phyloP scores from a whole-genome alignment of 176 grass and related monocot genomes.

The Paspalum notatum region DNA sequence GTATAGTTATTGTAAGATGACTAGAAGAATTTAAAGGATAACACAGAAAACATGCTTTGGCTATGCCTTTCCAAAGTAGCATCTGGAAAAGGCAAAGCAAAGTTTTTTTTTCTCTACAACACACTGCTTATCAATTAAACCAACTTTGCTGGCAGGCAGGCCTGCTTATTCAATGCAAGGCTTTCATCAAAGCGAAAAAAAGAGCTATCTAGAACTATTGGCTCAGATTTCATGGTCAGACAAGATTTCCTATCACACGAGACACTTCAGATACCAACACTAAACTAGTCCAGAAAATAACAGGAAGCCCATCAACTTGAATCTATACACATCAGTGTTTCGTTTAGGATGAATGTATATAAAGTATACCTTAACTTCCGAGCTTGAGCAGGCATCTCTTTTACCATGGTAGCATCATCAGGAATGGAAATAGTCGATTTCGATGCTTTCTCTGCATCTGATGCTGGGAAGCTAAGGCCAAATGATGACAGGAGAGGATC shows the following conservation, averaged over 20 bases:
- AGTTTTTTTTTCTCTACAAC: neutral
- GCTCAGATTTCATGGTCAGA: neutral
- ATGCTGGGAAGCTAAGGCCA: slow-evolving; percentile 73
- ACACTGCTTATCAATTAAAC: neutral
- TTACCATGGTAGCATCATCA: slow-evolving; percentile 46
- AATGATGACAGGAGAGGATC: slow-evolving; percentile 91
- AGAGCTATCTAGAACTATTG: neutral
- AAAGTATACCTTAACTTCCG: slow-evolving; percentile 66
- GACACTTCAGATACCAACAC: neutral
- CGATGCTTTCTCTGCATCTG: slow-evolving; percentile 67
- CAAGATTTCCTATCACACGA: neutral
- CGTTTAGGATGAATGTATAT: slow-evolving; percentile 9
- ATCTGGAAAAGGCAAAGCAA: neutral
- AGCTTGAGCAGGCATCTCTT: slow-evolving; percentile 44
- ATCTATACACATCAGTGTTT: neutral
- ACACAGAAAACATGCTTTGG: neutral
- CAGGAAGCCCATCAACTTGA: neutral
- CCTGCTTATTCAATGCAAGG: neutral
- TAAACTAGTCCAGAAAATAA: slow-evolving; percentile 9
- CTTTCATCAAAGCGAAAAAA: neutral
- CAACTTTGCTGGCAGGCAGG: neutral
- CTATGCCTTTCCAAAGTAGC: neutral
- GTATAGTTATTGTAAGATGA: neutral
- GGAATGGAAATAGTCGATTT: slow-evolving; percentile 60
- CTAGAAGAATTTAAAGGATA: neutral